Conservation (phyloP, 2,329 filamentous ascomycete species). For the Fusarium siculi region DNA sequence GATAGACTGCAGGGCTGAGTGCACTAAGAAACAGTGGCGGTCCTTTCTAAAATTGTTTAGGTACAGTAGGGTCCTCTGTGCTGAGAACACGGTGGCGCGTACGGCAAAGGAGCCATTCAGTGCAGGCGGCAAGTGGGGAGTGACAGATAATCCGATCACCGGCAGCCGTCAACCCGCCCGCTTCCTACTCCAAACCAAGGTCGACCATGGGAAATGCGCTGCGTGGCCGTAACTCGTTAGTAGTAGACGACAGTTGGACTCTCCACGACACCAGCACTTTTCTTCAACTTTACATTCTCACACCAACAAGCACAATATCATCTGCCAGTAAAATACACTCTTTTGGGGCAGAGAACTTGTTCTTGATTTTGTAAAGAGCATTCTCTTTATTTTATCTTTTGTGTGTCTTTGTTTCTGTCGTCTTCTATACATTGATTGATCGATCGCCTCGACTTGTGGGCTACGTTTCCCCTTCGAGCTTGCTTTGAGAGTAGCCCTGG, state of each 20-base stretch:
- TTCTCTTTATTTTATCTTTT: slow-evolving; percentile 15
- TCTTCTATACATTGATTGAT: slow-evolving; percentile 1
- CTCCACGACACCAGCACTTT: slow-evolving; percentile 5
- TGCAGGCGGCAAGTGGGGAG: slow-evolving; percentile 39
- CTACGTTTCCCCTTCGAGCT: slow-evolving; percentile 28
- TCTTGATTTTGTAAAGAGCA: slow-evolving; percentile 8
- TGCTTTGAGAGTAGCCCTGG: slow-evolving; percentile 46
- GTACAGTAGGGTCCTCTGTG: background rate
- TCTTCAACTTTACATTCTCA: slow-evolving; percentile 10
- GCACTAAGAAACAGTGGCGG: slow-evolving; percentile 28
- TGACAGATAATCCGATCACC: slow-evolving; percentile 51
- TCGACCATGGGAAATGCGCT: slow-evolving; percentile 35
- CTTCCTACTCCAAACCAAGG: background rate
- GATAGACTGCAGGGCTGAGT: slow-evolving; percentile 30
- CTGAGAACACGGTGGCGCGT: slow-evolving; percentile 52
- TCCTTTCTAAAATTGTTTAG: slow-evolving; percentile 25
- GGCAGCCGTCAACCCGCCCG: slow-evolving; percentile 27
- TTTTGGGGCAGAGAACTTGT: slow-evolving; percentile 25
- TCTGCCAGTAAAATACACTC: slow-evolving; percentile 28
- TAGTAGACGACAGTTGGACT: slow-evolving; percentile 18
- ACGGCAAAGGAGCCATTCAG: slow-evolving; percentile 30
- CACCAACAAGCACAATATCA: slow-evolving; percentile 7
- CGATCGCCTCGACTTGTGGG: slow-evolving; percentile 18
- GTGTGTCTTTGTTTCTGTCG: slow-evolving; percentile 17
- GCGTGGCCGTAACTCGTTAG: slow-evolving; percentile 45